Evolutionary conservation across 192 early-diverging fungal genomes (phyloP).

Genomic region (Umbelopsis vinacea): DNA sequence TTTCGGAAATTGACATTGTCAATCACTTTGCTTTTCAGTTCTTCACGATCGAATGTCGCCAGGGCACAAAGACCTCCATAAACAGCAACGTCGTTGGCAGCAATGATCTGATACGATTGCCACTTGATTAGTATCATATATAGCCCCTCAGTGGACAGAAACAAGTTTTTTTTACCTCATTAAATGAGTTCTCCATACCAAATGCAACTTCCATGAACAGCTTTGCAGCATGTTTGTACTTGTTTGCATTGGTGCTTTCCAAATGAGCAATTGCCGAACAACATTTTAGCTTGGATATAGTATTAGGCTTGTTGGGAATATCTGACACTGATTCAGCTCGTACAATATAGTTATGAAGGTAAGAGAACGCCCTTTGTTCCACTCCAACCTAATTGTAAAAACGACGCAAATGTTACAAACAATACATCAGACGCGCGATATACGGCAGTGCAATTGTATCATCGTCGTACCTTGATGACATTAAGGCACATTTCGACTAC

Average conservation of each 20-base stretch:
- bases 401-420: not conserved
- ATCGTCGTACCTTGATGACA: constrained; percentile 67
- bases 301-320: constrained; percentile 62
- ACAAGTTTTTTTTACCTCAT: constrained; percentile 45
- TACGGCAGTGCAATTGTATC: not conserved
- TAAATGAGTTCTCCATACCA: constrained; percentile 49
- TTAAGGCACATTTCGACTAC: constrained; percentile 82
- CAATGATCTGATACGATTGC: constrained; percentile 51
- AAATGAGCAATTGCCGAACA: constrained; percentile 69
- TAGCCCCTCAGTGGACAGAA: no score
- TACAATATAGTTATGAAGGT: constrained; percentile 70
- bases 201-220: constrained; percentile 64
- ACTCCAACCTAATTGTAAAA: not conserved
- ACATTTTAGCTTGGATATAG: constrained; percentile 65
- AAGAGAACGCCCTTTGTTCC: constrained; percentile 46
- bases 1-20: constrained; percentile 76
- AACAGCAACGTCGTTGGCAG: constrained; percentile 82
- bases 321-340: constrained; percentile 71
- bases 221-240: constrained; percentile 64
- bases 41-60: constrained; percentile 73
- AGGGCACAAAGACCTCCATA: constrained; percentile 81
- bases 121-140: no score
- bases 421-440: not conserved
- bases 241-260: constrained; percentile 55
- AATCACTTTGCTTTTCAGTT: constrained; percentile 72